Base-by-base conservation (phyloP, 306 rosid species). In the Cucumis cinereus region DNA sequence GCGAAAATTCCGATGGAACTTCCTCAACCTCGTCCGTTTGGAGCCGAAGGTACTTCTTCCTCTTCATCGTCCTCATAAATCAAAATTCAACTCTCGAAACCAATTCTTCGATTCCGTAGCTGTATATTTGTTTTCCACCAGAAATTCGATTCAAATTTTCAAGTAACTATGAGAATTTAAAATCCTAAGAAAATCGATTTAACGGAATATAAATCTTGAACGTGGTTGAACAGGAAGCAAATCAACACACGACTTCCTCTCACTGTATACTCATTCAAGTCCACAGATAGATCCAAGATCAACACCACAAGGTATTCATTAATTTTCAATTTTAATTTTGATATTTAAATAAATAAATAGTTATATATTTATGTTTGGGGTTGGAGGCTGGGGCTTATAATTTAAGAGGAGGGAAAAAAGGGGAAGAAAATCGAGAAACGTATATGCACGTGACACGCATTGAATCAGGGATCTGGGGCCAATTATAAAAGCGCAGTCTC, bases 221-320 rank as follows among this genome's bases (percentile, higher is more conserved):
- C 73, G 82, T 78, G 74, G 74, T 67, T 81, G 52, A 58, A 83
- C 92, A 88, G 96, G 93, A 81, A 88, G 87, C 60, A 94, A 92
- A 86, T 80, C 97, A 67, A 89, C 96, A 61, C 97, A 92, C 58
- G 99, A 94, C 85, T 94, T 92, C 85, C 95, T 94, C 73, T 90
- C 99, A 52, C 90, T 94, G 63, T 89, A 81, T 77, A 88, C 90
- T 77, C 91, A 87, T 86, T 85, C 97, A 79, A 79, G 86, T 79
- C 80, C 87, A 69, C 95, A 89, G 62, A 96, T 89, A 83, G 99
- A 89, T 90, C 94, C 99, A 79, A 89, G 85, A 58, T 90, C 96
- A 84, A 49, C 93, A 54, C 77, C 89, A 78, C 97, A 91, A 94
- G 99, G 99, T 94, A 86, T 45, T 60, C 41, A 57, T 60, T 38